These are phyloP conservation scores for Lachnellula subtilissima DNA, from an alignment of 2,329 filamentous ascomycete genomes.

Conservation along the genomic window DNA sequence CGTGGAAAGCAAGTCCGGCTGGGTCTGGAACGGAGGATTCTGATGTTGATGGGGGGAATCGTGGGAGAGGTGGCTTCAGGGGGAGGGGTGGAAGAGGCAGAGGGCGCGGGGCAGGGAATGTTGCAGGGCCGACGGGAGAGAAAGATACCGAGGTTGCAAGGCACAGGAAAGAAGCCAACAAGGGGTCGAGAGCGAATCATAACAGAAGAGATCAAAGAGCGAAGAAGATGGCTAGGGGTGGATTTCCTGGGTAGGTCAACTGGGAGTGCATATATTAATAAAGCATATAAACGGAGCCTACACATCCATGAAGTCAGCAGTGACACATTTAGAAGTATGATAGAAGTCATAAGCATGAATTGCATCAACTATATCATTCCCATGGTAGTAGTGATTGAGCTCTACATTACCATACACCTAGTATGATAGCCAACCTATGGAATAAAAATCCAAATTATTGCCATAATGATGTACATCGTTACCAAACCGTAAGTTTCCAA, in stretches of 20 bases:
- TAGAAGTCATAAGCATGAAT: neutral
- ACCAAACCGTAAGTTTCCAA: neutral
- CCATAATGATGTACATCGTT: neutral
- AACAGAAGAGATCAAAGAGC: slow-evolving; percentile 70
- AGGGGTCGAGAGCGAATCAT: slow-evolving; percentile 78
- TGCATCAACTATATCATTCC: neutral
- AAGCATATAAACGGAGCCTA: too few species aligned
- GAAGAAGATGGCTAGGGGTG: slow-evolving; percentile 59
- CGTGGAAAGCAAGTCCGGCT: slow-evolving; percentile 54
- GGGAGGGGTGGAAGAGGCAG: slow-evolving; percentile 43
- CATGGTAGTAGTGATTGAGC: too few species aligned
- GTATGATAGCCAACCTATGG: neutral
- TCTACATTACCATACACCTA: neutral
- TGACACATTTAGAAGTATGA: neutral
- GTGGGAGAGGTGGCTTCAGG: slow-evolving; percentile 41
- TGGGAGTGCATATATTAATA: too few species aligned
- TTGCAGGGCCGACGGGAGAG: slow-evolving; percentile 62
- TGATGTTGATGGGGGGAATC: slow-evolving; percentile 42
- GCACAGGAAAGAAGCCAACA: slow-evolving; percentile 75
- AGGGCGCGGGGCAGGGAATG: slow-evolving; percentile 50
- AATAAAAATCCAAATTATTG: neutral
- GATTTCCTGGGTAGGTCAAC: slow-evolving; percentile 31
- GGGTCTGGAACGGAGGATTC: slow-evolving; percentile 55
- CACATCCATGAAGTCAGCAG: too few species aligned
- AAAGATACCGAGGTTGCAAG: slow-evolving; percentile 67